Evolutionary conservation across 371 early-diverging fungal species (phyloP).

Genomic region (Mucor sp.): DNA sequence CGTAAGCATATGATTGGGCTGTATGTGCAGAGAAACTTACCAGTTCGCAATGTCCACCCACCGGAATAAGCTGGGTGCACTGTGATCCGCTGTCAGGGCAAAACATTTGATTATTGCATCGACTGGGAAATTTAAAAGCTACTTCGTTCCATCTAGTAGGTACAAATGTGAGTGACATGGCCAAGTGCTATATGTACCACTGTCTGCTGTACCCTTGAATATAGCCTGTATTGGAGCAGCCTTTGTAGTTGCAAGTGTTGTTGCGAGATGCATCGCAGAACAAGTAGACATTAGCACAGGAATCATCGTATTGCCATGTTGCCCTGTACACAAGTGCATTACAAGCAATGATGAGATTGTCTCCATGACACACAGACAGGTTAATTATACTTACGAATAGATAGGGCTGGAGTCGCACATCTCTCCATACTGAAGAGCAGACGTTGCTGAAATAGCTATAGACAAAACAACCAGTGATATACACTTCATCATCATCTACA

Average conservation of each 20-base stretch:
- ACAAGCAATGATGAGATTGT: not conserved
- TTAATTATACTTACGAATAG: constrained; percentile 29
- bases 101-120: constrained; percentile 34
- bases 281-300: constrained; percentile 42
- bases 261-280: constrained; percentile 18
- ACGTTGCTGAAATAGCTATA: constrained; percentile 1
- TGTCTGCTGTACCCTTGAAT: constrained; percentile 33
- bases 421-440: constrained; percentile 26
- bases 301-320: constrained; percentile 44
- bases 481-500: not conserved
- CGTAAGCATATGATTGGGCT: too few relatives aligned
- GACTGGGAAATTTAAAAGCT: constrained; percentile 27
- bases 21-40: not conserved
- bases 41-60: constrained; percentile 36
- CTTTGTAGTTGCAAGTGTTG: constrained; percentile 44
- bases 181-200: too few relatives aligned
- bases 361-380: not conserved
- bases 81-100: constrained; percentile 47
- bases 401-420: constrained; percentile 34
- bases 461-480: constrained; percentile 9
- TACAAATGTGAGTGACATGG: not conserved
- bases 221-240: constrained; percentile 47
- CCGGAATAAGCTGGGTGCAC: constrained; percentile 25
- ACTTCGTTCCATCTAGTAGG: constrained; percentile 32
- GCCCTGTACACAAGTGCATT: constrained; percentile 6